Evolutionary conservation across 208 protist species (phyloP), one percentile per base, ranked within the genome.

Genomic region (Acanthamoeba triangularis): DNA sequence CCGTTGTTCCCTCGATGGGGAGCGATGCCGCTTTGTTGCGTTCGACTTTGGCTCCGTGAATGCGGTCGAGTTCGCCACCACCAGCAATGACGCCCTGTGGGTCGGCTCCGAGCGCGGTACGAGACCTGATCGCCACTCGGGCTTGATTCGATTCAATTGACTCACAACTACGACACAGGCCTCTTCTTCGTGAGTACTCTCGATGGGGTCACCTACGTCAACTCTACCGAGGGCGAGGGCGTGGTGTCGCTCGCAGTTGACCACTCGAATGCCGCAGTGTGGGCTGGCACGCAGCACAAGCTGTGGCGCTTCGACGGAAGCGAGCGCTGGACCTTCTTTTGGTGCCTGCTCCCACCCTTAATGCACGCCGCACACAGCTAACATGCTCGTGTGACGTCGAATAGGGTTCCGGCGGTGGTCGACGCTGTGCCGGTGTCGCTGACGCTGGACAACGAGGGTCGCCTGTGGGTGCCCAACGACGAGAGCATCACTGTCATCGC

Each of bases 401-500:
- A 5, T 25, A 91, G 84, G 87, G 65, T 93, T 0, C 87, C 87
- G 6, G 87, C 87, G 10, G 87, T 93, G 56, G 87, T 93, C 37
- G 87, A 93, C 47, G 52, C 56, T 25, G 87, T 93, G 41, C 87
- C 87, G n/a, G 47, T 56, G 5, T 72, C 87, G 33, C 18, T 93
- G 61, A 56, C 87, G 41, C 87, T 93, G 20, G 87, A 93, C 44
- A 44, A 76, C 35, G 59, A 6, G n/a, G 59, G 52, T 20, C 16
- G 30, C n/a, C 87, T 93, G n/a, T 93, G 87, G 87, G 87, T 93
- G 33, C 41, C 59, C 44, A 93, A 93, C 59, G 87, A 69, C n/a
- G 44, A 78, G 63, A 78, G 87, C 87, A 56, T 93, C 37, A 93
- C 56, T 8, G 28, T 56, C 35, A 49, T 93, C 59, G 56, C 56